Base-by-base conservation (phyloP, 1,284 basidiomycete species). In the Cryptococcus sp. region DNA sequence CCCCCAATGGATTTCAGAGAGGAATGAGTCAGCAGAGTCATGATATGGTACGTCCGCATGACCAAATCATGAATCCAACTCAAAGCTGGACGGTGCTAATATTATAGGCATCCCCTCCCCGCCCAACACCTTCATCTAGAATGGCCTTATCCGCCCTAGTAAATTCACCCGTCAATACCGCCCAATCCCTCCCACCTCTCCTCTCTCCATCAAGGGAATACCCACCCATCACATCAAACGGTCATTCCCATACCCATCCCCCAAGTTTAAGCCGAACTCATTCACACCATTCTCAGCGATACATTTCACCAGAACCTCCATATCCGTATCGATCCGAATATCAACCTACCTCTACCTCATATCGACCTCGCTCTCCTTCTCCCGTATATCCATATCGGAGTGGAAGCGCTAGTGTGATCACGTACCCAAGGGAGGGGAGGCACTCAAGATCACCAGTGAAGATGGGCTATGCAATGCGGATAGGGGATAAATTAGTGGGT, bases 101-200 rank as follows among this genome's bases (percentile, higher is more conserved):
- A 34, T 34, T 34, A 32, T 21, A 37, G 41, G n/a, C 44, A 14
- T 51, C 46, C 2, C 54, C 64, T 14, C 57, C 59, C 14, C 55
- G 61, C 2, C 59, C 61, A 3, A 54, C 58, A 11, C 55, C 64
- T 3, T 52, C 64, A 5, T 63, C 62, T n/a, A 58, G 67, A 9
- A 70, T 70, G 67, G 32, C 67, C 16, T 53, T 70, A 14, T 70
- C 67, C 5, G 63, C 67, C 7, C 54, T 69, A 2, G 69, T 71
- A 37, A 69, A 71, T 47, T 67, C 65, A 16, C 63, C 66, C 37
- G 19, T 16, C 48, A 51, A 23, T 48, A 47, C 16, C 28, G 24
- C 54, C 34, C 21, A 28, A 28, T 48, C 49, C 41, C 19, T 32
- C 9, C 10, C 48, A 25, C 40, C 32, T n/a, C 21, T 21, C 40